Evolutionary conservation across 495 filamentous ascomycete species (phyloP).

Genomic region (Immersiella caudata): DNA sequence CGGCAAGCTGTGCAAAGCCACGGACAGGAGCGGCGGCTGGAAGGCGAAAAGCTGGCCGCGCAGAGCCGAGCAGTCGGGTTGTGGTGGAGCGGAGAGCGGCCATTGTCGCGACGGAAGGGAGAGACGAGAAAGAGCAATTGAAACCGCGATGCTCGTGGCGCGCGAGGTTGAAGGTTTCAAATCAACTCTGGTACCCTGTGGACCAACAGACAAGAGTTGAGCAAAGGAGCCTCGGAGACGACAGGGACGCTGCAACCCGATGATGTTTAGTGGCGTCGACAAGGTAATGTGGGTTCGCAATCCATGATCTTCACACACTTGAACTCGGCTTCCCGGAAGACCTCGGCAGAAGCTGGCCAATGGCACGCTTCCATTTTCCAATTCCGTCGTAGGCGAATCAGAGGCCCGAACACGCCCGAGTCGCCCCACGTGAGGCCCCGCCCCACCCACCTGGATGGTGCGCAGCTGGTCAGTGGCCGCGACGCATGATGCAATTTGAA

Average conservation of each 20-base stretch:
- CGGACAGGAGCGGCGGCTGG: constrained; percentile 39
- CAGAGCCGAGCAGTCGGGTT: constrained; percentile 62
- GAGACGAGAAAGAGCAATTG: background rate
- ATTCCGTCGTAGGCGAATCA: constrained; percentile 21
- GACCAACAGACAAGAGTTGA: background rate
- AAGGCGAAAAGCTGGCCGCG: constrained; percentile 52
- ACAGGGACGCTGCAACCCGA: constrained; percentile 15
- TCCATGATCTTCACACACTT: constrained; percentile 29
- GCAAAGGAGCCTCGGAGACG: constrained; percentile 22
- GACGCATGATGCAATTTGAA: constrained; percentile 14
- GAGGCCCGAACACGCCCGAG: constrained; percentile 27
- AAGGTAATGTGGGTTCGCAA: constrained; percentile 23
- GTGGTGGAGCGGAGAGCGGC: constrained; percentile 73
- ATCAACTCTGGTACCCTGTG: background rate
- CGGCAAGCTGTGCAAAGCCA: constrained; percentile 50
- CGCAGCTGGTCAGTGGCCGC: constrained; percentile 8
- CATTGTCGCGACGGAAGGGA: constrained; percentile 54
- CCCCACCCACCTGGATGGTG: background rate
- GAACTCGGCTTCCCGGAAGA: constrained; percentile 31
- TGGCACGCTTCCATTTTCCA: constrained; percentile 27
- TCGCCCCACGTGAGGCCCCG: background rate
- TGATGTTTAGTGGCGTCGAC: constrained; percentile 28
- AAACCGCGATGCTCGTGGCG: constrained; percentile 11
- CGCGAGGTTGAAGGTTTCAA: background rate
- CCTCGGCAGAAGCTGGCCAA: constrained; percentile 35